phyloP scores from a whole-genome alignment of 208 protist species.

The Wallacemonas rigidus region DNA sequence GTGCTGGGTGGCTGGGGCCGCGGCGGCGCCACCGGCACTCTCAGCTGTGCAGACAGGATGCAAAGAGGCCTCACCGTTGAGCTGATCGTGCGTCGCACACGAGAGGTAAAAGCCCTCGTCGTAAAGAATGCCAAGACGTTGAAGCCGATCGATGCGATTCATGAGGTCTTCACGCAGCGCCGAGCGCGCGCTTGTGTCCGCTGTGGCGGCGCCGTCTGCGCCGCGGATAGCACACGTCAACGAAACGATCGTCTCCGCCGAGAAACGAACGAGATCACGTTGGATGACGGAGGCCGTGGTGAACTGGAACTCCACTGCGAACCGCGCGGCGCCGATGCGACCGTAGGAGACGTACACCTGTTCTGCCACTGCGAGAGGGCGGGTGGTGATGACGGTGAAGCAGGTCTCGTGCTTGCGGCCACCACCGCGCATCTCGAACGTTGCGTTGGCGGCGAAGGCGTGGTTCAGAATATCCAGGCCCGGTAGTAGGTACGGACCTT shows the following conservation, averaged over 20 bases:
- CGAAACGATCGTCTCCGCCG: slow-evolving; percentile 27
- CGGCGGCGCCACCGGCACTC: not conserved
- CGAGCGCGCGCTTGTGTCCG: not conserved
- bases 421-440: slow-evolving; percentile 74
- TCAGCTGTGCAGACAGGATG: too few species aligned
- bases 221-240: slow-evolving; percentile 13
- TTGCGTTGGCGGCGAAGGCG: slow-evolving; percentile 58
- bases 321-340: slow-evolving; percentile 69
- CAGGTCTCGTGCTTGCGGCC: slow-evolving; percentile 71
- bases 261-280: slow-evolving; percentile 71
- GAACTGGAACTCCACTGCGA: slow-evolving; percentile 87
- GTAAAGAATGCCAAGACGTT: slow-evolving; percentile 75
- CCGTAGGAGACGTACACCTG: slow-evolving; percentile 86
- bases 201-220: not conserved
- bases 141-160: slow-evolving; percentile 63
- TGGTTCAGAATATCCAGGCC: slow-evolving; percentile 88
- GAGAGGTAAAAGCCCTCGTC: slow-evolving; percentile 83
- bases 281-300: slow-evolving; percentile 49
- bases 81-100: slow-evolving; percentile 29
- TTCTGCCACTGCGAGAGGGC: slow-evolving; percentile 58
- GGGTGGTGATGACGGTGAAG: slow-evolving; percentile 70
- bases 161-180: slow-evolving; percentile 24
- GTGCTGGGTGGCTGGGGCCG: not conserved
- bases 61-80: not conserved
- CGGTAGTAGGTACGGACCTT: slow-evolving; percentile 83